A percentile compares a stretch with the other conserved stretches of the same genome.
Evolutionary conservation across 805 yeast species (phyloP).

Genomic region (Priceomyces melissophilus): DNA sequence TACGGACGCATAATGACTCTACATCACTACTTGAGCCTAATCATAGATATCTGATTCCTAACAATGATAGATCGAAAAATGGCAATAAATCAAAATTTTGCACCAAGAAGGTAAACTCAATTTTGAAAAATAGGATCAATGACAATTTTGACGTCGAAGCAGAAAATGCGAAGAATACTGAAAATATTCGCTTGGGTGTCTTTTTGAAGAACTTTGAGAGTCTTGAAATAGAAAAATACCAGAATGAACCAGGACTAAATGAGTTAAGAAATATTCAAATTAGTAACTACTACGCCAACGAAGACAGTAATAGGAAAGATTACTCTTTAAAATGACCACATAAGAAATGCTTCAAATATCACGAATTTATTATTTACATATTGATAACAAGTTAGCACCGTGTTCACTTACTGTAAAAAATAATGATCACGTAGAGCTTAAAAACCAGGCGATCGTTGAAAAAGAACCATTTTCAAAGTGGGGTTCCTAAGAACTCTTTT

Average conservation of each 20-base stretch:
- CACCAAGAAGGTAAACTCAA: constrained; percentile 13
- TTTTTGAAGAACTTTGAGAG: constrained; percentile 16
- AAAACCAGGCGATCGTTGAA: too few species aligned
- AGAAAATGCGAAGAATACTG: constrained; percentile 11
- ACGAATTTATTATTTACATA: too few species aligned
- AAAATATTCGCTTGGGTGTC: constrained; percentile 14
- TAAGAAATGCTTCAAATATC: background rate
- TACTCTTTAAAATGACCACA: background rate
- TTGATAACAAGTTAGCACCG: too few species aligned
- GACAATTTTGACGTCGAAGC: constrained; percentile 20
- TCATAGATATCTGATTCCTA: too few species aligned
- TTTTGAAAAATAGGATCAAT: constrained; percentile 24
- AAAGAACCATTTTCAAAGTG: too few species aligned
- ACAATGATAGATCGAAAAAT: too few species aligned
- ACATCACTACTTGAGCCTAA: too few species aligned
- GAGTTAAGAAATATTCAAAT: constrained; percentile 13
- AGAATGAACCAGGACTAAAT: constrained; percentile 10
- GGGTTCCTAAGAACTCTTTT: too few species aligned
- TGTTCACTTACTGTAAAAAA: too few species aligned
- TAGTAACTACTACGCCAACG: constrained; percentile 14
- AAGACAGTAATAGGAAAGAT: background rate
- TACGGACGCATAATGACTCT: too few species aligned
- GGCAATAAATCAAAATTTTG: background rate
- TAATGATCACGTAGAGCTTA: too few species aligned
- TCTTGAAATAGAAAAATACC: constrained; percentile 11